These are phyloP conservation scores for Hypericum androsaemum DNA, from an alignment of 345 rosid genomes.

Conservation along the genomic window DNA sequence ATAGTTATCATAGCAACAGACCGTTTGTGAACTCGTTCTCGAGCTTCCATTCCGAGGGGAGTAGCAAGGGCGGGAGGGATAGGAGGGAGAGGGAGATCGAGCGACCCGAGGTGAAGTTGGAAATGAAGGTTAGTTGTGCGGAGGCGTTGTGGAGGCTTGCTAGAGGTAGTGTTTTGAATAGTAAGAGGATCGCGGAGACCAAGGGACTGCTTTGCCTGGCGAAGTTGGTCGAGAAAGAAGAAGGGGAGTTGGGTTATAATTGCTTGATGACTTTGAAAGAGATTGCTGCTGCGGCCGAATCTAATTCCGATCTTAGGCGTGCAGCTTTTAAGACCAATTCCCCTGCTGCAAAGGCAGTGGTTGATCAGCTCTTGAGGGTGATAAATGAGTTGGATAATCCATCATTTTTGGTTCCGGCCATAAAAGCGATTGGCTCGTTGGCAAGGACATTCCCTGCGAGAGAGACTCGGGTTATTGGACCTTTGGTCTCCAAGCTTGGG, in stretches of 20 bases:
- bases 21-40: slow-evolving; percentile 35
- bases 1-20: slow-evolving; percentile 12
- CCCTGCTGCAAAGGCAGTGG: slow-evolving; percentile 79
- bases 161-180: slow-evolving; percentile 52
- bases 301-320: slow-evolving; percentile 56
- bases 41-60: slow-evolving; percentile 27
- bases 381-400: slow-evolving; percentile 44
- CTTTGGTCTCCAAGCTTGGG: slow-evolving; percentile 50
- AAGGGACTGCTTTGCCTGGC: slow-evolving; percentile 91
- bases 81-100: slow-evolving; percentile 69
- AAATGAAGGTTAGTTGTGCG: slow-evolving; percentile 53
- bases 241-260: slow-evolving; percentile 57
- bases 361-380: slow-evolving; percentile 67
- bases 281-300: slow-evolving; percentile 75
- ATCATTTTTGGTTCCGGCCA: slow-evolving; percentile 46
- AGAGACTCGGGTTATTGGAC: slow-evolving; percentile 62
- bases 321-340: slow-evolving; percentile 79
- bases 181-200: slow-evolving; percentile 74
- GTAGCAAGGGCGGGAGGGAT: slow-evolving; percentile 26
- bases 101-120: slow-evolving; percentile 46
- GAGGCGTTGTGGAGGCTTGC: slow-evolving; percentile 89
- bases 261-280: slow-evolving; percentile 80
- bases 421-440: slow-evolving; percentile 64
- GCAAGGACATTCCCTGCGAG: slow-evolving; percentile 86
- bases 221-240: slow-evolving; percentile 60